Conservation (phyloP, 805 yeast species). For the Hyphopichia homilentoma region DNA sequence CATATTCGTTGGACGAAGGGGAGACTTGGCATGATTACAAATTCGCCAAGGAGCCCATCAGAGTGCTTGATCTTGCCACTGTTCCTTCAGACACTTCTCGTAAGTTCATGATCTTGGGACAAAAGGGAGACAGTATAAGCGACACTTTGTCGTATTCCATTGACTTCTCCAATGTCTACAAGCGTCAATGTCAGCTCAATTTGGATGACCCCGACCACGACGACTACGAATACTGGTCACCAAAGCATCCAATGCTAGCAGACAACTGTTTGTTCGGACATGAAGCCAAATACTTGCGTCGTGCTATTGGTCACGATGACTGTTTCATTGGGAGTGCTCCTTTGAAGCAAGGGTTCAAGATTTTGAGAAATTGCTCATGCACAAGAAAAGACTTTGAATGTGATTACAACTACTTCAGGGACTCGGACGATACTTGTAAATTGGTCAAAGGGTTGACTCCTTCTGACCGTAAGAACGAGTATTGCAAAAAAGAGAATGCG, state of each 20-base stretch:
- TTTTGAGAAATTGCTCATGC: constrained; percentile 72
- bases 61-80: constrained; percentile 73
- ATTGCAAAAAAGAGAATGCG: constrained; percentile 54
- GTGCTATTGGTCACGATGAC: constrained; percentile 43
- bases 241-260: constrained; percentile 29
- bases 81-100: constrained; percentile 90
- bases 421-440: constrained; percentile 78
- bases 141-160: constrained; percentile 39
- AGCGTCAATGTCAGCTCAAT: constrained; percentile 40
- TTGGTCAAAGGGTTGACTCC: constrained; percentile 73
- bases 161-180: constrained; percentile 33
- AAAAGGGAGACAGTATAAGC: constrained; percentile 31
- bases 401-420: constrained; percentile 77
- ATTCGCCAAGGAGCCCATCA: constrained; percentile 55
- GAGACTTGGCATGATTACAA: constrained; percentile 63
- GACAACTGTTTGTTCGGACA: constrained; percentile 44
- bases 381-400: constrained; percentile 88
- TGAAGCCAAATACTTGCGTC: constrained; percentile 37
- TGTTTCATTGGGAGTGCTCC: constrained; percentile 71
- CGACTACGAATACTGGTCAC: constrained; percentile 43
- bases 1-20: constrained; percentile 79
- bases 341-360: constrained; percentile 52
- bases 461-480: constrained; percentile 52
- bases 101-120: constrained; percentile 64
- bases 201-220: constrained; percentile 38